These are phyloP conservation scores for Mortierella hygrophila DNA, from an alignment of 192 early-diverging fungal species.

Conservation along the genomic window DNA sequence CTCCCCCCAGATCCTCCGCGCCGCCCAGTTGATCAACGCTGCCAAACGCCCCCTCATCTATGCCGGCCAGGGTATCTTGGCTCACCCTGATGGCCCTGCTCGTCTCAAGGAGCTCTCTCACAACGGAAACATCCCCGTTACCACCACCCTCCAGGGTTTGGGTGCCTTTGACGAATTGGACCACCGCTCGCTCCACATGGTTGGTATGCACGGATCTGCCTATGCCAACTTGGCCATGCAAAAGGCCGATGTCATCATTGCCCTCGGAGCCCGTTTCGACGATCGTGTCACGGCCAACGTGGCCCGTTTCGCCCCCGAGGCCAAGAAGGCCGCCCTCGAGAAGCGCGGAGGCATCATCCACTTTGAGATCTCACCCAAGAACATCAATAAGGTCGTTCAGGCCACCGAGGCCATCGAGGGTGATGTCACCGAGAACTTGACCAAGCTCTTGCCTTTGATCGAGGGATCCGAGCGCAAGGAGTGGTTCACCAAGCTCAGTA, in stretches of 20 bases:
- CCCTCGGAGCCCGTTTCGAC: slow-evolving; percentile 97
- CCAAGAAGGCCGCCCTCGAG: slow-evolving; percentile 86
- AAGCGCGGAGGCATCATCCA: slow-evolving; percentile 96
- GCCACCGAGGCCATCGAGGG: slow-evolving; percentile 94
- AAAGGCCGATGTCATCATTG: slow-evolving; percentile 93
- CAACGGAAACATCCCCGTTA: slow-evolving; percentile 94
- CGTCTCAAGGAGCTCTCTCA: slow-evolving; percentile 87
- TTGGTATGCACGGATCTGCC: slow-evolving; percentile 98
- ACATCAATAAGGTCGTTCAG: slow-evolving; percentile 99
- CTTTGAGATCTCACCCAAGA: slow-evolving; percentile 99
- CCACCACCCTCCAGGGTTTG: slow-evolving; percentile 94
- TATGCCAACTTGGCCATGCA: slow-evolving; percentile 99
- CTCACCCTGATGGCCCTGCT: slow-evolving; percentile 84
- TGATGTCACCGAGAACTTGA: slow-evolving; percentile 92
- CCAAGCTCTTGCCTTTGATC: slow-evolving; percentile 83
- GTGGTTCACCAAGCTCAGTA: slow-evolving; percentile 87
- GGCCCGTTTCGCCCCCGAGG: slow-evolving; percentile 89
- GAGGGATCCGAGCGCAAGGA: slow-evolving; percentile 75
- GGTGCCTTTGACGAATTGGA: slow-evolving; percentile 95
- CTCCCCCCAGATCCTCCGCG: slow-evolving; percentile 67
- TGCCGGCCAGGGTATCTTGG: slow-evolving; percentile 93
- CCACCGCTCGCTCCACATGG: slow-evolving; percentile 93
- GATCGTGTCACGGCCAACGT: slow-evolving; percentile 95
- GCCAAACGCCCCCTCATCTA: slow-evolving; percentile 95
- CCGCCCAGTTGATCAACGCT: slow-evolving; percentile 87